Base-by-base conservation (phyloP, 345 rosid genomes). In the Populus tremula region DNA sequence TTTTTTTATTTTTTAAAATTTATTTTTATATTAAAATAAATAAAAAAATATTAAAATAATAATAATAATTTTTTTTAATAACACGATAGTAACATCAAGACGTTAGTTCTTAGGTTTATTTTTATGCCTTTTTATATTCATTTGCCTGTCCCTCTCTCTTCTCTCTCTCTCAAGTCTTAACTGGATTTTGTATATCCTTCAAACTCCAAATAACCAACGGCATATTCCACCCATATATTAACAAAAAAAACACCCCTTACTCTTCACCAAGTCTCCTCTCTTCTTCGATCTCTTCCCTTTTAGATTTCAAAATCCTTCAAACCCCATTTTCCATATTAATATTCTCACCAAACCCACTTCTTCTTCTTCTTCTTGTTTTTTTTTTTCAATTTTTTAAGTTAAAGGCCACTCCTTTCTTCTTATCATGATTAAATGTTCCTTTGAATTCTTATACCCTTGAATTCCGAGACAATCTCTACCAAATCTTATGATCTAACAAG, bases 31-130 rank as follows among this genome's bases (percentile, higher is more conserved):
- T 33, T 33, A 33, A 33, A 33, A 33, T 33, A 33, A 33, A 33
- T 33, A 33, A 33, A 33, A 33, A 2, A 33, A 33, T 33, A 33
- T 4, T 33, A 3, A 4, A 33, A 33, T 3, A 33, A 33, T 33
- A 33, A 31, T 2, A 33, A 33, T 33, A 33, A 3, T 33, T 33
- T 33, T 33, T 33, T 33, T 33, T 33, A 33, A 33, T 5, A 33
- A 33, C 36, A 33, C 36, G 5, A 4, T 33, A 33, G 36, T 33
- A 33, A 33, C 36, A 33, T 33, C 36, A 33, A 33, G 70, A 74
- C 70, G 70, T 74, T 63, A 31, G 43, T 74, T 18, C 77, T 43
- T 31, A 74, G 43, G 69, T 45, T 21, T 72, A 36, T 71, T 29
- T 41, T 50, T 56, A 2, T 66, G 11, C 36, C 3, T 3, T 66